Conservation (phyloP, 345 rosid genomes). For the Lepidium africanum region DNA sequence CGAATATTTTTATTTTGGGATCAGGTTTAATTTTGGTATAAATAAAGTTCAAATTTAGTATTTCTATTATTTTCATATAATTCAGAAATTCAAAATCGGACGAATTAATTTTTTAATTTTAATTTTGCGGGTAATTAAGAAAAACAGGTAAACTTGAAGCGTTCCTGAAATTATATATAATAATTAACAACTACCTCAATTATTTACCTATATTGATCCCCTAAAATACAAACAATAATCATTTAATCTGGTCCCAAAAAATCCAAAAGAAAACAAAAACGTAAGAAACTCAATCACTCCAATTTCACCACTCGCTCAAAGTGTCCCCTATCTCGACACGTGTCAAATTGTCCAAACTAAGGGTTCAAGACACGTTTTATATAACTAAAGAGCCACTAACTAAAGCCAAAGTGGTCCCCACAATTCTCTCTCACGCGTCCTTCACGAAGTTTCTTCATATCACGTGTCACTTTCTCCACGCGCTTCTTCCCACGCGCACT, state of each 20-base stretch:
- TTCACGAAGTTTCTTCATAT: constrained; percentile 19
- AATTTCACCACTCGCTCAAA: constrained; percentile 1
- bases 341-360: constrained; percentile 14
- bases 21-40: too few species aligned
- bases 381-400: neutral
- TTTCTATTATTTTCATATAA: too few species aligned
- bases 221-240: neutral
- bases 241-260: neutral
- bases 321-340: constrained; percentile 21
- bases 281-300: neutral
- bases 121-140: too few species aligned
- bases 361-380: constrained; percentile 16
- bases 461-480: constrained; percentile 24
- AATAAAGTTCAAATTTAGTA: too few species aligned
- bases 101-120: too few species aligned
- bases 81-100: too few species aligned
- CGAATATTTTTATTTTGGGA: too few species aligned
- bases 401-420: constrained; percentile 14
- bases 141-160: too few species aligned
- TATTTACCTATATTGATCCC: too few species aligned
- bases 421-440: constrained; percentile 1
- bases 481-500: neutral
- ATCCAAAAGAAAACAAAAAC: neutral
- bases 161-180: too few species aligned
- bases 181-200: too few species aligned